These are phyloP conservation scores for Stereum hirsutum DNA, from an alignment of 1,284 basidiomycete genomes.

Conservation along the genomic window DNA sequence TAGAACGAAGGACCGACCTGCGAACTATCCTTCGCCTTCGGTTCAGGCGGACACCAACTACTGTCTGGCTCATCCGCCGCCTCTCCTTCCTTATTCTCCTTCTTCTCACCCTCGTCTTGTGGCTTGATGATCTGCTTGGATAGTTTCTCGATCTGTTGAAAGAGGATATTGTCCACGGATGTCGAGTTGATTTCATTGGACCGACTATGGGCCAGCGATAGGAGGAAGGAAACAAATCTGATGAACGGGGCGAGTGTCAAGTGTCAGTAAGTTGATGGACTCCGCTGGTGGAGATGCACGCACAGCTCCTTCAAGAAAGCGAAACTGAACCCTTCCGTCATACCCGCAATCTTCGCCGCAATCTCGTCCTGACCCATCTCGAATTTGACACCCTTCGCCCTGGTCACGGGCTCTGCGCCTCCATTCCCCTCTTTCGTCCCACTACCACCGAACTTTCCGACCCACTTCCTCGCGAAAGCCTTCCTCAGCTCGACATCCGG, in stretches of 20 bases:
- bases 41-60: too few relatives aligned
- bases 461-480: conserved; percentile 18
- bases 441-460: conserved; percentile 13
- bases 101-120: neutral
- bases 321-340: conserved; percentile 20
- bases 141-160: conserved; percentile 13
- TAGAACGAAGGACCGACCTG: too few relatives aligned
- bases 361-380: conserved; percentile 8
- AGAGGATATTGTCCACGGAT: conserved; percentile 8
- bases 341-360: conserved; percentile 15
- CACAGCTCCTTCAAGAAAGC: conserved; percentile 23
- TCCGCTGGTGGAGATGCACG: conserved; percentile 3
- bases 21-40: too few relatives aligned
- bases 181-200: neutral
- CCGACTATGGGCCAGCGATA: conserved; percentile 16
- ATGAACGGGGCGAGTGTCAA: too few relatives aligned
- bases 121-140: conserved; percentile 13
- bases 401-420: neutral
- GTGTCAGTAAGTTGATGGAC: neutral
- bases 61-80: too few relatives aligned
- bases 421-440: too few relatives aligned
- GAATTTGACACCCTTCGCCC: conserved; percentile 10
- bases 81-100: neutral
- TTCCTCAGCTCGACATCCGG: conserved; percentile 14
- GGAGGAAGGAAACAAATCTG: conserved; percentile 20